phyloP scores from a whole-genome alignment of 495 filamentous ascomycete genomes.

The Aspergillus mulundensis region DNA sequence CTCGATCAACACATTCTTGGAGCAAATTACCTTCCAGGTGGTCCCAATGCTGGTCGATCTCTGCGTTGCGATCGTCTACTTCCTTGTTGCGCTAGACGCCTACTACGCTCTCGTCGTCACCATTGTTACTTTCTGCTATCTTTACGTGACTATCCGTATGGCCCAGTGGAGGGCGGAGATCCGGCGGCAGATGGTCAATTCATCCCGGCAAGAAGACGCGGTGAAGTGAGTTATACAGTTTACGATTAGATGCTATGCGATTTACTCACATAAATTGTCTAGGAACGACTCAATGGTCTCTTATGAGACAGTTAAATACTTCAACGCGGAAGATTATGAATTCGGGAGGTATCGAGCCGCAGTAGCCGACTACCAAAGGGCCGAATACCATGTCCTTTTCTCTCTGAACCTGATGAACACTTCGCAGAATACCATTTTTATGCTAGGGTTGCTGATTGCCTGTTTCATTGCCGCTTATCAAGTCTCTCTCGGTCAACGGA shows the following conservation, averaged over 20 bases:
- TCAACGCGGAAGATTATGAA: constrained; percentile 93
- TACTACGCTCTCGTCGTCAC: constrained; percentile 91
- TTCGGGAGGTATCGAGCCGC: constrained; percentile 80
- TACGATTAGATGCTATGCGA: constrained; percentile 43
- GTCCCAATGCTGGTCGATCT: constrained; percentile 93
- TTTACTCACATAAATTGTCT: constrained; percentile 8
- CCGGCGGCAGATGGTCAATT: constrained; percentile 88
- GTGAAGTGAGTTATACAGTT: constrained; percentile 56
- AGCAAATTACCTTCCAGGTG: constrained; percentile 92
- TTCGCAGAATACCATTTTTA: constrained; percentile 89
- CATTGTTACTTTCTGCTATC: constrained; percentile 91
- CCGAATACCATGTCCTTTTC: constrained; percentile 82
- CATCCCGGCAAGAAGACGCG: constrained; percentile 88
- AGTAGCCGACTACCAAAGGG: constrained; percentile 74
- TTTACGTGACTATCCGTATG: constrained; percentile 93
- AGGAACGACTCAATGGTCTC: constrained; percentile 95
- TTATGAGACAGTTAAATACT: constrained; percentile 99
- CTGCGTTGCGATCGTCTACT: constrained; percentile 79
- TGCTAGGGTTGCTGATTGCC: constrained; percentile 75
- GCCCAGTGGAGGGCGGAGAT: constrained; percentile 90
- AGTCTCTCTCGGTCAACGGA: constrained; percentile 65
- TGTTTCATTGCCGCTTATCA: constrained; percentile 88
- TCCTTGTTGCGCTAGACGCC: constrained; percentile 73
- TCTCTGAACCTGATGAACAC: constrained; percentile 93
- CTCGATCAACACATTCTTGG: constrained; percentile 94